Base-by-base conservation (phyloP, 108 stramenopile genomes). In the Discostella stelligeroides region DNA sequence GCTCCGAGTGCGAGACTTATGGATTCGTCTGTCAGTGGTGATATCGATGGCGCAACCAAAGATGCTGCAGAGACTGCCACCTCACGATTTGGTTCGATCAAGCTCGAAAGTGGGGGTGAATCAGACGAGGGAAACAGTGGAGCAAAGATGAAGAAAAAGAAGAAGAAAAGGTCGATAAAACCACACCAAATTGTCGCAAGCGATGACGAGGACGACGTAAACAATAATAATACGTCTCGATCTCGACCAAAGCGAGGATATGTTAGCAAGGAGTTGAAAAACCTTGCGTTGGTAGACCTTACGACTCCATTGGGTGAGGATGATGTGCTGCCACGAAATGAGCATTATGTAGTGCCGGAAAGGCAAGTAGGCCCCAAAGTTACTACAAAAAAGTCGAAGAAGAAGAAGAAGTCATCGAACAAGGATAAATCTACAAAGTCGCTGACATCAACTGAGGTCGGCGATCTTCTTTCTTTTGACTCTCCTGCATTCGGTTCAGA, bases 191-290 rank as follows among this genome's bases (percentile, higher is more conserved):
- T 91, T 4, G 83, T 82, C 48, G 68, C 42, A 29, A 88, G 89
- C 63, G 92, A 92, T 21, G 91, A 91, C 24, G 94, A 93, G 5
- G 88, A 84, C 46, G 90, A 84, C n/a, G n/a, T n/a, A n/a, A n/a
- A n/a, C 48, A 90, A 93, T 23, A 80, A 85, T 51, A 68, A 79
- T 29, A 53, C 34, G 24, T 28, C 75, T n/a, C 49, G 59, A 49
- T 28, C 75, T n/a, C 49, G 59, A 49, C 48, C 60, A 7, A 70
- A 71, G 63, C 63, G 74, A 42, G 59, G 63, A 47, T 12, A 20
- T 41, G 25, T 55, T 13, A 68, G 43, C 7, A 73, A 68, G 81
- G 86, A 91, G 38, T 83, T 90, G 53, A 75, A 83, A 18, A 76
- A 83, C 56, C 70, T 97, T 20, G 87, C 93, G 28, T 67, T 80